These are phyloP conservation scores for Biscutella laevigata DNA, from an alignment of 441 rosid genomes.

Conservation along the genomic window DNA sequence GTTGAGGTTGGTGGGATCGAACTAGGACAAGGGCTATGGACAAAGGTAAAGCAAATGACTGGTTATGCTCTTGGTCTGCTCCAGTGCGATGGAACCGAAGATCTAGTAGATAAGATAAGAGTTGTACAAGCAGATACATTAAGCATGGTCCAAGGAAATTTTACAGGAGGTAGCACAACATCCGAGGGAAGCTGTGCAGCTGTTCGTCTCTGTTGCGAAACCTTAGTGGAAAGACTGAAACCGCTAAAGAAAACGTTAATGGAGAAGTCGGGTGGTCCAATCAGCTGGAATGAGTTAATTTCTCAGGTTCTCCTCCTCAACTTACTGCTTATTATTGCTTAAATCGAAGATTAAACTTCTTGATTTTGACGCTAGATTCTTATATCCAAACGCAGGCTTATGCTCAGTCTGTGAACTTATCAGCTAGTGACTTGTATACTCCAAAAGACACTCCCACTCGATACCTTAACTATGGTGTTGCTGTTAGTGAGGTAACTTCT, in stretches of 20 bases:
- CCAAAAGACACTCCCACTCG: constrained; percentile 33
- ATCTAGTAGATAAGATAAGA: constrained; percentile 53
- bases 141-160: constrained; percentile 70
- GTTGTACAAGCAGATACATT: constrained; percentile 67
- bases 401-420: constrained; percentile 41
- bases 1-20: constrained; percentile 95
- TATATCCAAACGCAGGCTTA: constrained; percentile 48
- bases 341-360: not conserved
- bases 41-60: constrained; percentile 80
- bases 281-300: constrained; percentile 61
- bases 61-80: constrained; percentile 61
- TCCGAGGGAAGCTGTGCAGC: constrained; percentile 84
- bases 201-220: constrained; percentile 56
- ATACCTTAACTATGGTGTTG: constrained; percentile 78
- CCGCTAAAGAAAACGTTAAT: constrained; percentile 11
- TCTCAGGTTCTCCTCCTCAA: constrained; percentile 43
- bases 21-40: constrained; percentile 93
- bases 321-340: too few relatives aligned
- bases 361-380: not conserved
- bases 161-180: constrained; percentile 72
- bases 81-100: constrained; percentile 33
- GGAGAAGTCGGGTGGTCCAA: constrained; percentile 31
- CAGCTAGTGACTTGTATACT: constrained; percentile 38
- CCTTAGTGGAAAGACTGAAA: constrained; percentile 58
- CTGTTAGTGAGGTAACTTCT: constrained; percentile 71